These are phyloP conservation scores for Boletellus deceptivus DNA, from an alignment of 1,284 basidiomycete genomes.

Conservation along the genomic window DNA sequence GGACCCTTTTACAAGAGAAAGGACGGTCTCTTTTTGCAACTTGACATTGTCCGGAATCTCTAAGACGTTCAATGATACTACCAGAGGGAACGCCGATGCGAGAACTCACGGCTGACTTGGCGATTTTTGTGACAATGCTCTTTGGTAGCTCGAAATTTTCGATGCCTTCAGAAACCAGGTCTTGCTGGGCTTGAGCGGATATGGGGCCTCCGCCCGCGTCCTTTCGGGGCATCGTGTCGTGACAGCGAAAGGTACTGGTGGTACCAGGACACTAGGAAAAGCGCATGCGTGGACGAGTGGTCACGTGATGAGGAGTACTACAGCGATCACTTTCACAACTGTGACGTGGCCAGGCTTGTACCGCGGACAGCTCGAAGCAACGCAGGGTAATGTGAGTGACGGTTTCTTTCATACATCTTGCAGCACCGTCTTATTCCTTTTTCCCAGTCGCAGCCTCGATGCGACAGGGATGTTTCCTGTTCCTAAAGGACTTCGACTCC, in stretches of 20 bases:
- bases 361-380: too few relatives aligned
- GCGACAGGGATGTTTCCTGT: conserved; percentile 19
- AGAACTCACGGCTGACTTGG: conserved; percentile 65
- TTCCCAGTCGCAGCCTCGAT: conserved; percentile 3
- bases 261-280: too few relatives aligned
- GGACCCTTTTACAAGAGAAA: conserved; percentile 80
- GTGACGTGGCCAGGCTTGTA: too few relatives aligned
- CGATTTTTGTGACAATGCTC: conserved; percentile 76
- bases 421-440: not conserved
- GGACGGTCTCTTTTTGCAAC: conserved; percentile 82
- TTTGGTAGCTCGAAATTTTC: conserved; percentile 87
- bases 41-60: conserved; percentile 85
- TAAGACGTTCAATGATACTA: not conserved
- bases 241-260: not conserved
- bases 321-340: too few relatives aligned
- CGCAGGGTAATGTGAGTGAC: conserved; percentile 1
- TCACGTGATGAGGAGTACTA: not conserved
- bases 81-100: not conserved
- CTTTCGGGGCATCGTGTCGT: conserved; percentile 57
- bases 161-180: conserved; percentile 74
- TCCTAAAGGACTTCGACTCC: conserved; percentile 30
- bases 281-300: too few relatives aligned
- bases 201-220: conserved; percentile 49
- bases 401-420: not conserved
- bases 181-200: conserved; percentile 72